These are phyloP conservation scores for Wickerhamiella bombiphila DNA, from an alignment of 805 yeast genomes.

Conservation along the genomic window DNA sequence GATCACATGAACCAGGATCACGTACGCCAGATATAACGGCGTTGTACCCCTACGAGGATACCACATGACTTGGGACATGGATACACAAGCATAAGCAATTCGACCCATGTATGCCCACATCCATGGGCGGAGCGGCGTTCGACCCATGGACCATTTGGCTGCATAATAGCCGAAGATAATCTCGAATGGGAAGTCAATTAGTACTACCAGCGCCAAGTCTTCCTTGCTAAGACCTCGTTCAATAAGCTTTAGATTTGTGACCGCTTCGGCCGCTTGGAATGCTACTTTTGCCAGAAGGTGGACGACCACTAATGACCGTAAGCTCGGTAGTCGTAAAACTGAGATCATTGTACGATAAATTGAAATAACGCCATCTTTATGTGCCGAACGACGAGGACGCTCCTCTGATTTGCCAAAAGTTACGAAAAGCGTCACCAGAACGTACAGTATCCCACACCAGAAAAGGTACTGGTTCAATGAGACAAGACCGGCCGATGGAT, in stretches of 20 bases:
- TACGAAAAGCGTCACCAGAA: conserved; percentile 50
- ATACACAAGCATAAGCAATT: conserved; percentile 55
- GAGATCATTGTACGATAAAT: conserved; percentile 25
- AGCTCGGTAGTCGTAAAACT: conserved; percentile 39
- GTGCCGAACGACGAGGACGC: conserved; percentile 23
- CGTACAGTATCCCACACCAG: conserved; percentile 62
- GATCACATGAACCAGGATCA: conserved; percentile 67
- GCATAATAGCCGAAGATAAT: conserved; percentile 90
- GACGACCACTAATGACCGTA: conserved; percentile 57
- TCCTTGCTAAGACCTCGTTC: conserved; percentile 90
- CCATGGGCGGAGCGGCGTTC: conserved; percentile 68
- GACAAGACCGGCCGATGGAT: conserved; percentile 44
- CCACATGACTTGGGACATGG: conserved; percentile 53
- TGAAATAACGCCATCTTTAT: conserved; percentile 17
- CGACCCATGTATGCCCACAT: conserved; percentile 74
- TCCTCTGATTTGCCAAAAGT: conserved; percentile 55
- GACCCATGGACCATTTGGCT: conserved; percentile 83
- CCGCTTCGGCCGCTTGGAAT: conserved; percentile 91
- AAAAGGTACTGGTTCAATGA: conserved; percentile 60
- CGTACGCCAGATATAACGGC: conserved; percentile 44
- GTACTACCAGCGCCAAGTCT: conserved; percentile 80
- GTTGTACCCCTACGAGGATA: conserved; percentile 52
- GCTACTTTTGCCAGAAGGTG: conserved; percentile 78
- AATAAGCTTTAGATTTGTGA: conserved; percentile 76
- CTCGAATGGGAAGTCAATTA: conserved; percentile 93